Conservation (phyloP, 78 protist genomes). For the Dictyostelium intermedium region DNA sequence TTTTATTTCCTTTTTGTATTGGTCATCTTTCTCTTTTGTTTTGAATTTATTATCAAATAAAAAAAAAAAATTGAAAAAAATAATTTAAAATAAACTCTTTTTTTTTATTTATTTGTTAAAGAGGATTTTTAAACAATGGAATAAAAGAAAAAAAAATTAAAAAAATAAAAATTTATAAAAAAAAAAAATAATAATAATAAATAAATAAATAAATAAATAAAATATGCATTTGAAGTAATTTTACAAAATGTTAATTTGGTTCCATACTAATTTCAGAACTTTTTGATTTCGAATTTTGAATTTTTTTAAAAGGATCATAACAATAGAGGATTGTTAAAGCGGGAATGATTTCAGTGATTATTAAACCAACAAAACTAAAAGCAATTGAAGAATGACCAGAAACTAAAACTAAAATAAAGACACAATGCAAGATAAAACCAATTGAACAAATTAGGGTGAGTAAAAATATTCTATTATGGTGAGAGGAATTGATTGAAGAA, state of each 20-base stretch:
- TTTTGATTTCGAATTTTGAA: background rate
- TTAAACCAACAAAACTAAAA: background rate
- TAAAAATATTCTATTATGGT: background rate
- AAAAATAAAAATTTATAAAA: background rate
- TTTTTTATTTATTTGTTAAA: too few species aligned
- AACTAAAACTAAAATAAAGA: slow-evolving; percentile 4
- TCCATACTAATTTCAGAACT: background rate
- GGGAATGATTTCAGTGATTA: slow-evolving; percentile 2
- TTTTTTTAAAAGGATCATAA: background rate
- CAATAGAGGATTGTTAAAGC: background rate
- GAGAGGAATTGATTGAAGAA: background rate
- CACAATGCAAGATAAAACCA: slow-evolving; percentile 12
- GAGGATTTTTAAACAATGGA: too few species aligned
- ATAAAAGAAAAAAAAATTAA: too few species aligned
- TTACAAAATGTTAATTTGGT: background rate
- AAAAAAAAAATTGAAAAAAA: too few species aligned
- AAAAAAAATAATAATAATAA: background rate
- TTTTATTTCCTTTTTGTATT: too few species aligned
- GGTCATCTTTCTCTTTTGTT: too few species aligned
- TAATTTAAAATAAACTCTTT: too few species aligned
- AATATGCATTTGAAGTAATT: background rate
- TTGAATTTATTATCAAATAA: too few species aligned
- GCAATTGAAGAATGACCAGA: background rate
- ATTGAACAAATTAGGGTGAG: background rate
- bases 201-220: background rate